Percentiles rank a stretch among this genome's conserved stretches.
These are phyloP conservation scores for Colletotrichum sansevieriae DNA, from an alignment of 2,329 filamentous ascomycete genomes.

Conservation along the genomic window DNA sequence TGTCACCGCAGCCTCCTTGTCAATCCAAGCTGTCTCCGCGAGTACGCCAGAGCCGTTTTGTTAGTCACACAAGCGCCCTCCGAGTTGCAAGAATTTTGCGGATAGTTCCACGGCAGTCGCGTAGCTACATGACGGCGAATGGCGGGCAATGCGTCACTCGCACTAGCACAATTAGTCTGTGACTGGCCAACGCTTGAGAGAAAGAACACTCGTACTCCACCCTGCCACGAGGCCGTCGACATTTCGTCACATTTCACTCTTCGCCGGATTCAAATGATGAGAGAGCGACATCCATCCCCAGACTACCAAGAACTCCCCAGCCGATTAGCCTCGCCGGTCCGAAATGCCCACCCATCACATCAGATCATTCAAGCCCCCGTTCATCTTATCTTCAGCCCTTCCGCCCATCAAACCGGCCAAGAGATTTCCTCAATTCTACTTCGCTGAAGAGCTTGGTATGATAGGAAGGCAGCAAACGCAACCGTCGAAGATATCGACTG, in stretches of 20 bases:
- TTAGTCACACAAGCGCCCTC: slow-evolving; percentile 1
- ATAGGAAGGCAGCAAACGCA: background rate
- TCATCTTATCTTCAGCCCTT: slow-evolving; percentile 31
- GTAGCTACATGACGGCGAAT: background rate
- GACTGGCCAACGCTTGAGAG: background rate
- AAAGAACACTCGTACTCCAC: background rate
- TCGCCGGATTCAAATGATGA: background rate
- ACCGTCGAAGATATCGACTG: background rate
- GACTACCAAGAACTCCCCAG: slow-evolving; percentile 16
- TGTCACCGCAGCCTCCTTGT: slow-evolving; percentile 23
- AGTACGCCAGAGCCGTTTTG: background rate
- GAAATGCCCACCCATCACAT: slow-evolving; percentile 24
- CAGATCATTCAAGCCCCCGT: slow-evolving; percentile 27
- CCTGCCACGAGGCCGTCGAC: background rate
- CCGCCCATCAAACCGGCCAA: slow-evolving; percentile 4
- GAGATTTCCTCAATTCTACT: background rate
- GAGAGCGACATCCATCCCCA: background rate
- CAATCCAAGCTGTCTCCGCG: background rate
- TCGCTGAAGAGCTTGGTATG: background rate
- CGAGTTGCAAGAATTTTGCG: background rate
- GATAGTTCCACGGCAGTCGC: slow-evolving; percentile 6
- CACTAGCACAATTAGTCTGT: background rate
- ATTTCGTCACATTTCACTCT: too few relatives aligned
- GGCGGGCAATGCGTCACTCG: background rate
- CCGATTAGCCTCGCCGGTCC: slow-evolving; percentile 38